A percentile compares a stretch with the other conserved stretches of the same genome.
These are phyloP conservation scores for Skeletonema marinoi DNA, from an alignment of 108 stramenopile genomes.

Conservation along the genomic window DNA sequence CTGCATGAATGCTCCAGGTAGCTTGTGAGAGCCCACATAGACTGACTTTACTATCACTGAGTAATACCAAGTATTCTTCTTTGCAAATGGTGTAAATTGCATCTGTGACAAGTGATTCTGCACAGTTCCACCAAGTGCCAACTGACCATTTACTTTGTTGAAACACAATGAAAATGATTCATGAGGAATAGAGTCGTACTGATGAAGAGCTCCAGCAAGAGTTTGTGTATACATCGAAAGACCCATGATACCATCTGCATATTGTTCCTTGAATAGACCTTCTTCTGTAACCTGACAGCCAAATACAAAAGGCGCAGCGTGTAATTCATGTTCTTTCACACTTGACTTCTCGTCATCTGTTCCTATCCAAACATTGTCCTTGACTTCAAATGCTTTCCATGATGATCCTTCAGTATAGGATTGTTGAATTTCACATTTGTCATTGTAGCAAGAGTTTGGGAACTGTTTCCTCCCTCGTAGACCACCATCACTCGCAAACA, in stretches of 20 bases:
- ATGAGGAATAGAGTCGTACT: constrained; percentile 50
- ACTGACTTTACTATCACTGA: constrained; percentile 38
- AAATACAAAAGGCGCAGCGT: constrained; percentile 83
- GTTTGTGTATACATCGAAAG: constrained; percentile 65
- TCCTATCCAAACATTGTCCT: constrained; percentile 80
- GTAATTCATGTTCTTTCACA: constrained; percentile 11
- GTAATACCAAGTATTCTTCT: constrained; percentile 60
- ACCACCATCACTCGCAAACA: constrained; percentile 22
- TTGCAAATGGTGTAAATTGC: constrained; percentile 51
- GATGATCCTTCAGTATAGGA: constrained; percentile 80
- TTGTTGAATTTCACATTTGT: constrained; percentile 58
- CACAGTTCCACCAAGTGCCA: constrained; percentile 64
- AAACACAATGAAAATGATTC: constrained; percentile 77
- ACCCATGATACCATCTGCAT: constrained; percentile 97
- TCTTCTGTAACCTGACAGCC: constrained; percentile 90
- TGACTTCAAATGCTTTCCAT: constrained; percentile 73
- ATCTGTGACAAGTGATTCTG: constrained; percentile 53
- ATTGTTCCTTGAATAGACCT: constrained; percentile 92
- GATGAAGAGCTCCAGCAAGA: constrained; percentile 44
- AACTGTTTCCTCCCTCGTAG: not conserved
- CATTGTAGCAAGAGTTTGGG: constrained; percentile 25
- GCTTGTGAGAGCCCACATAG: constrained; percentile 28
- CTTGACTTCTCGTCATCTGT: constrained; percentile 12
- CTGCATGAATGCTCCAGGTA: constrained; percentile 26
- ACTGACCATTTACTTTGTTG: constrained; percentile 50